A percentile compares a stretch with the other conserved stretches of the same genome.
Evolutionary conservation across 208 protist species (phyloP).

Genomic region (Leishmania guyanensis): DNA sequence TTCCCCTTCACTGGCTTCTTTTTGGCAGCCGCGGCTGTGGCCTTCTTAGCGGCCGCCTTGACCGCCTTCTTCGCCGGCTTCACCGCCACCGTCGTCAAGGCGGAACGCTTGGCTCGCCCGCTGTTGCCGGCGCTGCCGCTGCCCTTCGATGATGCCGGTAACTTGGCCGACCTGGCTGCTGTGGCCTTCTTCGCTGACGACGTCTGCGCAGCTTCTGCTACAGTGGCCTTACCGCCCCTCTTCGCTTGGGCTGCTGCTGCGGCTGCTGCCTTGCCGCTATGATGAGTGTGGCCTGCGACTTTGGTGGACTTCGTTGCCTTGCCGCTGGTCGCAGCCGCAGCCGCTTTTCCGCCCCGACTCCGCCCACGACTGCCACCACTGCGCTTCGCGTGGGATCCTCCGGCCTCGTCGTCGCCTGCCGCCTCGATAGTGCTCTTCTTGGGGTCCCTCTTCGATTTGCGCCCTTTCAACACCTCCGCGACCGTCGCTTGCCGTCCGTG

Average conservation of each 20-base stretch:
- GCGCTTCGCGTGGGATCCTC: slow-evolving; percentile 7
- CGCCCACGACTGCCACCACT: not conserved
- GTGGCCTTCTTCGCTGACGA: slow-evolving; percentile 19
- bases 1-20: slow-evolving; percentile 39
- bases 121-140: slow-evolving; percentile 15
- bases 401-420: not conserved
- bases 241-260: not conserved
- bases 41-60: slow-evolving; percentile 45
- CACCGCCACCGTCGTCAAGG: slow-evolving; percentile 15
- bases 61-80: slow-evolving; percentile 35
- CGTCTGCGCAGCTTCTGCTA: slow-evolving; percentile 1
- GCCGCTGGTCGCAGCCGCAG: not conserved
- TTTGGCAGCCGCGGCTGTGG: slow-evolving; percentile 25
- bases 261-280: not conserved
- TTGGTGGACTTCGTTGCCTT: slow-evolving; percentile 19
- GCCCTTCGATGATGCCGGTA: not conserved
- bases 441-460: slow-evolving; percentile 23
- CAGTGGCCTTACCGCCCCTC: slow-evolving; percentile 20
- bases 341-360: slow-evolving; percentile 9
- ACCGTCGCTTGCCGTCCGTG: slow-evolving; percentile 30
- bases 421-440: slow-evolving; percentile 16
- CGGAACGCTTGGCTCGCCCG: slow-evolving; percentile 23
- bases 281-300: not conserved
- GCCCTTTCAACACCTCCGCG: slow-evolving; percentile 17
- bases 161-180: slow-evolving; percentile 38